Evolutionary conservation across 768 basidiomycete genomes (phyloP), one percentile per base, ranked within the genome.

Genomic region (Boletus vinaceobasis): DNA sequence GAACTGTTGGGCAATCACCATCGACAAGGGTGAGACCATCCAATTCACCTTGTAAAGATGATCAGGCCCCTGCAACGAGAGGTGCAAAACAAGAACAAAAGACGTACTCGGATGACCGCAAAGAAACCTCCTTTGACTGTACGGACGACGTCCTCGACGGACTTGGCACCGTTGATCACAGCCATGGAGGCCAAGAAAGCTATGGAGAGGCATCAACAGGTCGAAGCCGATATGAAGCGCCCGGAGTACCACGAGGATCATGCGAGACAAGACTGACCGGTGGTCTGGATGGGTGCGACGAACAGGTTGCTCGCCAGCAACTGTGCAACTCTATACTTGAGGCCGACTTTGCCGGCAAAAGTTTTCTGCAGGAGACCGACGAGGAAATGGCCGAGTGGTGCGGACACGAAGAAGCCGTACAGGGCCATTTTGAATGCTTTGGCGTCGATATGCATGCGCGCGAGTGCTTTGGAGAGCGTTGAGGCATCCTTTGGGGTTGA

Each of bases 321-420:
- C 72, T 90, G 90, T 19, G 71, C 83, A 45, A 93, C 60, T 72
- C 82, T 87, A 45, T 84, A 83, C 23, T 75, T 73, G 37, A 81
- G 69, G 15, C 84, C 79, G 19, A 83, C 84, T 73, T 78, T 87
- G 37, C 92, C 91, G 0, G 83, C 82, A 65, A 95, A 94, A 14
- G 79, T 79, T 62, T 79, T 86, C 71, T 93, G 90, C 54, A 94
- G 72, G 38, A 77, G 61, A 50, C 86, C 84, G 19, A 90, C 81
- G 56, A 93, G 83, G 67, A 79, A 71, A 65, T 95, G 93, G 39
- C 84, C 79, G 31, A 95, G 68, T 0, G 93, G 93, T 7, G 91
- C 93, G 13, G 90, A 90, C 38, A 95, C 79, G 60, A 88, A 77
- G 73, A 88, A 84, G 56, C 93, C 93, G 65, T 92, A 93, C 21